Percentiles rank a stretch among this genome's conserved stretches.
Conservation (phyloP, 306 rosid genomes). For the Carpinus viminea region DNA sequence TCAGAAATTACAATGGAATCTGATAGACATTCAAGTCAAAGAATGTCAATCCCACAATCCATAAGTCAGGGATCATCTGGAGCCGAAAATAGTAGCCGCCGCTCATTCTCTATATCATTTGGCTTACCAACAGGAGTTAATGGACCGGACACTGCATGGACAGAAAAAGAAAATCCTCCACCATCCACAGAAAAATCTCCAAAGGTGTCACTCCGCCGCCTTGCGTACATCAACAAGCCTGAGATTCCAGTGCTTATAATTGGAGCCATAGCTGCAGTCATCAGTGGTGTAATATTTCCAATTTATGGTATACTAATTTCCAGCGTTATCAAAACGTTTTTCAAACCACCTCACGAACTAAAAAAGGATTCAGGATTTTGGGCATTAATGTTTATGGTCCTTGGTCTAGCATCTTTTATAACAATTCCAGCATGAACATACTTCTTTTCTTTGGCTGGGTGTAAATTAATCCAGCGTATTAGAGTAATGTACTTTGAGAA, state of each 20-base stretch:
- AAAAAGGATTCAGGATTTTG: conserved; percentile 9
- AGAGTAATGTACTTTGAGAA: conserved; percentile 50
- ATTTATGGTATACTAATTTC: not conserved
- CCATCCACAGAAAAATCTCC: not conserved
- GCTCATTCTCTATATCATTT: not conserved
- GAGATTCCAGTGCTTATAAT: conserved; percentile 12
- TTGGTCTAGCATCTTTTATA: conserved; percentile 41
- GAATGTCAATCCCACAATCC: conserved; percentile 23
- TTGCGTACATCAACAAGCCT: conserved; percentile 8
- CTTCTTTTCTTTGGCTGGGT: conserved; percentile 55
- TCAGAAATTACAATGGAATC: not conserved
- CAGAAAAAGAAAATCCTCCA: not conserved
- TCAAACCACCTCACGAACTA: not conserved
- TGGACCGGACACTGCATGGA: not conserved
- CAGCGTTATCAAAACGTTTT: not conserved
- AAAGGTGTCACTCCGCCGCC: not conserved
- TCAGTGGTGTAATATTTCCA: not conserved
- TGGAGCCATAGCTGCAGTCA: conserved; percentile 12
- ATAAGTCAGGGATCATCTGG: conserved; percentile 29
- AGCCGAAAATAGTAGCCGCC: not conserved
- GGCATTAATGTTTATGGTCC: conserved; percentile 36
- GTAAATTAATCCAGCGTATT: conserved; percentile 49
- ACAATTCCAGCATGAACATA: conserved; percentile 40
- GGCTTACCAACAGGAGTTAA: conserved; percentile 14
- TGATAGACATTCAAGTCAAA: conserved; percentile 15